Evolutionary conservation across 129 eudicot species (phyloP).

Genomic region (Escallonia rubra): DNA sequence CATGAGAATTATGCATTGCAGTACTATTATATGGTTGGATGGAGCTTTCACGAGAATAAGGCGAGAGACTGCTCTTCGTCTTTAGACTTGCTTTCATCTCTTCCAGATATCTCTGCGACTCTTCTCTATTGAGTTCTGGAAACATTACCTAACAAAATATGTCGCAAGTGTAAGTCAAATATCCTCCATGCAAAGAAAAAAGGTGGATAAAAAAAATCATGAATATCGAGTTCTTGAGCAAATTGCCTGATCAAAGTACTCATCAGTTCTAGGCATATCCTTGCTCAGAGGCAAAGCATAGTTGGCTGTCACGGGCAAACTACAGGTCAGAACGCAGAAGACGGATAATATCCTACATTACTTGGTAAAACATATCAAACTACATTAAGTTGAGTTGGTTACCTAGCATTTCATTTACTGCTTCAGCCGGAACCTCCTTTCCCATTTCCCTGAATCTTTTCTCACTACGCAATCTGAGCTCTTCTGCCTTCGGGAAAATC

Average conservation of each 20-base stretch:
- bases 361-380: not conserved
- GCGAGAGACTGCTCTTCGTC: slow-evolving; percentile 11
- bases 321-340: slow-evolving; percentile 3
- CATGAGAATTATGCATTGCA: slow-evolving; percentile 17
- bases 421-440: slow-evolving; percentile 61
- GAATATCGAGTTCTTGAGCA: slow-evolving; percentile 1
- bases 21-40: slow-evolving; percentile 16
- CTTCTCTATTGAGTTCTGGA: slow-evolving; percentile 44
- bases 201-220: not conserved
- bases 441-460: slow-evolving; percentile 65
- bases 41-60: slow-evolving; percentile 24
- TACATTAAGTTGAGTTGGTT: slow-evolving; percentile 1
- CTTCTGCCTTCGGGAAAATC: slow-evolving; percentile 54
- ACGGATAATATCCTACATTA: not conserved
- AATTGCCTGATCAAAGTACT: slow-evolving; percentile 63
- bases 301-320: slow-evolving; percentile 41
- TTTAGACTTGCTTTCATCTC: slow-evolving; percentile 47
- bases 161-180: slow-evolving; percentile 3
- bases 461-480: slow-evolving; percentile 46
- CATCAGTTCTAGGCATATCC: slow-evolving; percentile 57
- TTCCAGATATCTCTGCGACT: slow-evolving; percentile 40
- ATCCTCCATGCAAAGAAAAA: not conserved
- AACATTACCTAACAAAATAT: slow-evolving; percentile 36
- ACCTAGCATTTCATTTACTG: slow-evolving; percentile 68
- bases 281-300: slow-evolving; percentile 65